Evolutionary conservation across 2,329 filamentous ascomycete species (phyloP), one percentile per base, ranked within the genome.

Genomic region (Exophiala lecanii-corni): DNA sequence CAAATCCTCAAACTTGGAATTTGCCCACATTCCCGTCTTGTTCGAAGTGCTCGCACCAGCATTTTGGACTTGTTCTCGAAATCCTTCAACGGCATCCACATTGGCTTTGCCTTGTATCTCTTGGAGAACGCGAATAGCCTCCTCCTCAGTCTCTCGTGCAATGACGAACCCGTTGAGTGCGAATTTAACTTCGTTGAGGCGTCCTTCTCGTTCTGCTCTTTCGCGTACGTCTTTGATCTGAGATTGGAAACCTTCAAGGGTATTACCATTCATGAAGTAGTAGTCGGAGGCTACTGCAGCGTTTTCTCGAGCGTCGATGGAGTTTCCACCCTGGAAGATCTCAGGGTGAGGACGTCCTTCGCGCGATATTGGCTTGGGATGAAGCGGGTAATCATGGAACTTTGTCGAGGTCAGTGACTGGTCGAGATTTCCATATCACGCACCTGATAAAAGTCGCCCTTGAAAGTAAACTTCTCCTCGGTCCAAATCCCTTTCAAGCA

Each of bases 221-320:
- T 65, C 65, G 41, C 67, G 68, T 3, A 75, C 72, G 47, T 74
- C 72, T 1, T 58, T 58, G 32, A 76, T 75, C 54, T 76, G 72
- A 7, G 59, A 58, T 32, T 70, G 64, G 56, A 76, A 74, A 2
- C 71, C 71, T 39, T 74, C 72, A 7, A 75, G 64, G 2, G 73
- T 72, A 52, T 75, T 75, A n/a, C 72, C 72, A 51, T 75, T 76
- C 71, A 75, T 75, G 53, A 75, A 76, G 51, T 75, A 76, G 59
- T 70, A 74, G 45, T 75, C 72, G 2, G 62, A 67, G 2, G 69
- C 72, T 16, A 64, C 56, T 0, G 68, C 71, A 0, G 69, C 71
- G 40, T 75, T 75, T 19, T 69, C 65, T 5, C 71, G 61, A 0
- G 73, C 72, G 47, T 75, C 72, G 37, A 72, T 65, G 19, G 65